Evolutionary conservation across 1,139 yeast genomes (phyloP).

Genomic region (Debaryomyces psychrophilus): DNA sequence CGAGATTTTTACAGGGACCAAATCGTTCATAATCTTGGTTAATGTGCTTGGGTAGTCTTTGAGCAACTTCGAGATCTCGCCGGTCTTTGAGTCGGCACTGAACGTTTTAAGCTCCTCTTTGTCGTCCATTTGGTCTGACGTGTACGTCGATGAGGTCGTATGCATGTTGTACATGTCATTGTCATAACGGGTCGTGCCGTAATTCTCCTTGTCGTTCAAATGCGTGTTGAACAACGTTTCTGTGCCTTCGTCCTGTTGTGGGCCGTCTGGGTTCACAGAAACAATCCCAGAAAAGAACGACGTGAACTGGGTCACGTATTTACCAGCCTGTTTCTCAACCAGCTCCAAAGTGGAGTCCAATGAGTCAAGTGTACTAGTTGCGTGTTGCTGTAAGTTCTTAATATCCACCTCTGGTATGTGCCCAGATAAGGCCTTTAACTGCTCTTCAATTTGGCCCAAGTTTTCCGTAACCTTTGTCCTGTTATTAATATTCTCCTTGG

Average conservation of each 20-base stretch:
- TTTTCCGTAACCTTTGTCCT: conserved; percentile 31
- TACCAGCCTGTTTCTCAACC: conserved; percentile 66
- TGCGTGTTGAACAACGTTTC: conserved; percentile 29
- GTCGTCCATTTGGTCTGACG: conserved; percentile 22
- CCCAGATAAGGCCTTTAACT: conserved; percentile 29
- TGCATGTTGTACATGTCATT: conserved; percentile 46
- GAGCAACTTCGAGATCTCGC: conserved; percentile 53
- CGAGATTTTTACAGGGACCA: conserved; percentile 67
- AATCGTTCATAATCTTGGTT: conserved; percentile 56
- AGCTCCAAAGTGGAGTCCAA: conserved; percentile 69
- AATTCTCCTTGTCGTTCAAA: conserved; percentile 30
- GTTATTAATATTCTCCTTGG: conserved; percentile 31
- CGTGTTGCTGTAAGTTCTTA: conserved; percentile 35
- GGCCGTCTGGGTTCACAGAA: conserved; percentile 34
- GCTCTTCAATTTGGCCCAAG: conserved; percentile 35
- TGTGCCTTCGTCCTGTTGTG: conserved; percentile 15
- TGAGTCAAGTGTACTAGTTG: conserved; percentile 62
- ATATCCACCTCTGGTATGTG: conserved; percentile 23
- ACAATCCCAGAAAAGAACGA: conserved; percentile 59
- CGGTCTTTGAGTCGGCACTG: conserved; percentile 54
- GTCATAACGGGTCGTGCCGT: conserved; percentile 47
- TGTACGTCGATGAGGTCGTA: conserved; percentile 29
- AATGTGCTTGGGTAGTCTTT: conserved; percentile 54
- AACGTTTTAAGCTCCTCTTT: conserved; percentile 29
- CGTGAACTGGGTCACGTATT: conserved; percentile 59